A percentile compares a stretch with the other conserved stretches of the same genome.
phyloP scores from a whole-genome alignment of 2,329 filamentous ascomycete species.

The Clonostachys solani region DNA sequence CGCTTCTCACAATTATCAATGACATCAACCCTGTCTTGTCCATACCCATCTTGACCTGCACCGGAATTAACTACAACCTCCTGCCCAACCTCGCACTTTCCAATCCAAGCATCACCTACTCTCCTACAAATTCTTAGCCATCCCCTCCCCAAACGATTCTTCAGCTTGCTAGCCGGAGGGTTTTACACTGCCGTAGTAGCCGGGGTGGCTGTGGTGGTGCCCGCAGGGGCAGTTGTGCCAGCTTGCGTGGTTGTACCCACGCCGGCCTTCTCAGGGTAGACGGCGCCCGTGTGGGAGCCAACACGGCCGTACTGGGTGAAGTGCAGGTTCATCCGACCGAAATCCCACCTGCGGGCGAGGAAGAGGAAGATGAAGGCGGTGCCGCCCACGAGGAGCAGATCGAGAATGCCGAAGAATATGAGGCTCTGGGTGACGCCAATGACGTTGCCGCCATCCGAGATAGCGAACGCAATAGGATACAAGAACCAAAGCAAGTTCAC shows the following conservation, averaged over 20 bases:
- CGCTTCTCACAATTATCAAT: too few species aligned
- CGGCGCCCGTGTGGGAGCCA: constrained; percentile 1
- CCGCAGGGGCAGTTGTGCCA: not conserved
- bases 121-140: too few species aligned
- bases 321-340: constrained; percentile 40
- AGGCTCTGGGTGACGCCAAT: constrained; percentile 38
- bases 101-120: too few species aligned
- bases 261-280: constrained; percentile 38
- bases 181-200: too few species aligned
- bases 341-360: constrained; percentile 46
- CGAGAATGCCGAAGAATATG: constrained; percentile 51
- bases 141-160: too few species aligned
- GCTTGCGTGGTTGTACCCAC: not conserved
- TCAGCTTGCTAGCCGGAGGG: too few species aligned
- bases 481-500: constrained; percentile 52
- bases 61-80: too few species aligned
- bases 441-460: constrained; percentile 45
- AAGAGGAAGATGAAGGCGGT: constrained; percentile 34
- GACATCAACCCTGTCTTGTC: too few species aligned
- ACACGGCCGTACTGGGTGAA: constrained; percentile 54
- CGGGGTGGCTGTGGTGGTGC: too few species aligned
- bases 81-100: too few species aligned
- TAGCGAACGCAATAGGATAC: constrained; percentile 48
- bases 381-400: constrained; percentile 39
- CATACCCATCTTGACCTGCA: too few species aligned